phyloP scores from a whole-genome alignment of 441 rosid genomes.

The Populus hybrid region DNA sequence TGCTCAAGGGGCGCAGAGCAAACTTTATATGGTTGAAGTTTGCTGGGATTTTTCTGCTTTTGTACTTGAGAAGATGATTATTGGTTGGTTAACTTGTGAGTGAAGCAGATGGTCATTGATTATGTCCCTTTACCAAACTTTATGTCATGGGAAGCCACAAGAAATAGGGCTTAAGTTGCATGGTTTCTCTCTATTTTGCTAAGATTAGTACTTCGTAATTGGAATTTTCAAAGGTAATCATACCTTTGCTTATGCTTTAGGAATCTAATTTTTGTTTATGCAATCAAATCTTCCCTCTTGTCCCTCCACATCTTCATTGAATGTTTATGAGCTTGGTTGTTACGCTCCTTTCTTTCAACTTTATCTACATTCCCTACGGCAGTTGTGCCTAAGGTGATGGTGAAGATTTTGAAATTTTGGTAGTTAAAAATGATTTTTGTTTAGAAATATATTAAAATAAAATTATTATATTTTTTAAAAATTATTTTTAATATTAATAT shows the following conservation, averaged over 20 bases:
- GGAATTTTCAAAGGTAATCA: constrained; percentile 24
- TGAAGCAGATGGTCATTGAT: neutral
- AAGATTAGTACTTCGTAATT: constrained; percentile 15
- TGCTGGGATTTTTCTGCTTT: constrained; percentile 43
- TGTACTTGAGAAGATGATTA: constrained; percentile 42
- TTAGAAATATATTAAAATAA: no score
- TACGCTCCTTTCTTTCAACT: no score
- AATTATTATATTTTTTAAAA: no score
- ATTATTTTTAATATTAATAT: no score
- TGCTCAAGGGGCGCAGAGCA: constrained; percentile 14
- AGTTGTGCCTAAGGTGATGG: no score
- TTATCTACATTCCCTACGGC: no score
- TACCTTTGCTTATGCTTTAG: constrained; percentile 37
- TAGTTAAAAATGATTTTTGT: no score
- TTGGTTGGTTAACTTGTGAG: neutral
- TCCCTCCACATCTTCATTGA: neutral
- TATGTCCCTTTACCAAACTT: neutral
- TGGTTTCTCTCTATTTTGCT: constrained; percentile 8
- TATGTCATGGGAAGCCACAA: neutral
- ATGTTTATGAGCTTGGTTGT: neutral
- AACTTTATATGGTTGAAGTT: constrained; percentile 32
- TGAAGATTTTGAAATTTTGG: no score
- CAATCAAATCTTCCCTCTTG: neutral
- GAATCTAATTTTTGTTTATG: constrained; percentile 29
- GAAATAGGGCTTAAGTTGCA: neutral